Evolutionary conservation across 768 basidiomycete species (phyloP).

Genomic region (Phylloporus scabripes): DNA sequence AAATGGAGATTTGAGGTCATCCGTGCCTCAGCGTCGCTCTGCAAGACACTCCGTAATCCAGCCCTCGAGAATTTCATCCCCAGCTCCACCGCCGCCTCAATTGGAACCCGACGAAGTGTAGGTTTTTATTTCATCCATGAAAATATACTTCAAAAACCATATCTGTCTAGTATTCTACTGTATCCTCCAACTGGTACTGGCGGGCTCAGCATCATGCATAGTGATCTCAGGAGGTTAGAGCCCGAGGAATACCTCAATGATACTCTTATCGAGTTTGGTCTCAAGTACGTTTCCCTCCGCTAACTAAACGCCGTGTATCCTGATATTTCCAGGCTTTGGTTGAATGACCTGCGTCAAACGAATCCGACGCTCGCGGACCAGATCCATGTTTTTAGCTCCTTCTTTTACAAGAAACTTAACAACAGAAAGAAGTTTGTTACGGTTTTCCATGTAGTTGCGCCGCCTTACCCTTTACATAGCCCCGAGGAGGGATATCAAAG

Average conservation of each 20-base stretch:
- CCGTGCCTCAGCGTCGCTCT: slow-evolving; percentile 30
- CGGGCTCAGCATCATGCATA: slow-evolving; percentile 75
- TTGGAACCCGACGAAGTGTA: slow-evolving; percentile 64
- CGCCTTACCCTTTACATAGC: slow-evolving; percentile 24
- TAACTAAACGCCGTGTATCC: neutral
- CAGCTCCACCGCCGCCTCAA: slow-evolving; percentile 30
- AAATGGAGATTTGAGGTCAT: slow-evolving; percentile 6
- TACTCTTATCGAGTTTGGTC: slow-evolving; percentile 91
- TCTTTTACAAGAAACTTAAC: slow-evolving; percentile 94
- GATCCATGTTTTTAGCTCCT: slow-evolving; percentile 91
- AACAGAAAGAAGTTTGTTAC: slow-evolving; percentile 48
- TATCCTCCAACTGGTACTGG: slow-evolving; percentile 69
- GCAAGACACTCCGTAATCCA: slow-evolving; percentile 30
- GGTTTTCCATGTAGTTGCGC: neutral
- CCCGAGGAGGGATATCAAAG: slow-evolving; percentile 68
- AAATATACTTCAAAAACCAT: slow-evolving; percentile 3
- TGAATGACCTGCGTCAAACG: slow-evolving; percentile 47
- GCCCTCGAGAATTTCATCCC: slow-evolving; percentile 9
- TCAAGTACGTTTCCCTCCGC: slow-evolving; percentile 58
- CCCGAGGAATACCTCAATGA: slow-evolving; percentile 91
- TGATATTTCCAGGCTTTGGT: slow-evolving; percentile 54
- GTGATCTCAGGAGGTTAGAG: slow-evolving; percentile 67
- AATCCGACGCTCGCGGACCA: slow-evolving; percentile 62
- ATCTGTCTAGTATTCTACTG: slow-evolving; percentile 53
- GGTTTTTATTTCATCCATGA: slow-evolving; percentile 12